A percentile compares a stretch with the other conserved stretches of the same genome.
Conservation (phyloP, 805 yeast species). For the Metschnikowia colocasiae region DNA sequence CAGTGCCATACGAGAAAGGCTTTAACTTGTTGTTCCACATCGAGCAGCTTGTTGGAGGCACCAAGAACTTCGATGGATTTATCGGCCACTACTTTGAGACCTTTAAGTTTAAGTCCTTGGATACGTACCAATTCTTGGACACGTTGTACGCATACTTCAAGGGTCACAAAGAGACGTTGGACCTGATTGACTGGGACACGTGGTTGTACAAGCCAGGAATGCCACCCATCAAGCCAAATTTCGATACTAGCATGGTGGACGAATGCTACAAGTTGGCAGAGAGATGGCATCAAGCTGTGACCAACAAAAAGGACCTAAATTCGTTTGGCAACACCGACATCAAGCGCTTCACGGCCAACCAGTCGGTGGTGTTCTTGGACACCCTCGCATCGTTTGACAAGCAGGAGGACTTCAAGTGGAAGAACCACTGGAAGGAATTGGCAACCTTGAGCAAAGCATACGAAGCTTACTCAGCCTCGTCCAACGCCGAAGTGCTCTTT, state of each 20-base stretch:
- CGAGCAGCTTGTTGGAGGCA: constrained; percentile 67
- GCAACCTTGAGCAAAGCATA: constrained; percentile 32
- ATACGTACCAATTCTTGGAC: constrained; percentile 77
- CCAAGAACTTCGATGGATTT: constrained; percentile 67
- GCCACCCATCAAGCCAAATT: constrained; percentile 77
- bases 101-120: constrained; percentile 68
- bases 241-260: constrained; percentile 76
- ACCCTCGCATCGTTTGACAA: constrained; percentile 52
- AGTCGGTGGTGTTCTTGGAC: constrained; percentile 76
- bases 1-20: constrained; percentile 91
- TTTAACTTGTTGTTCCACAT: constrained; percentile 71
- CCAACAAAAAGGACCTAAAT: constrained; percentile 15
- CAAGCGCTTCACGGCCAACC: constrained; percentile 62
- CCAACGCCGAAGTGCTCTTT: constrained; percentile 77
- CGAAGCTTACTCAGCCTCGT: constrained; percentile 44
- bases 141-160: constrained; percentile 63
- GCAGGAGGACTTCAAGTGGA: constrained; percentile 36
- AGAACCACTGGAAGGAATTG: constrained; percentile 31
- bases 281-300: constrained; percentile 53
- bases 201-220: constrained; percentile 83
- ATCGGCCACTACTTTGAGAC: constrained; percentile 71
- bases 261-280: constrained; percentile 63
- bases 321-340: constrained; percentile 51
- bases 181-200: constrained; percentile 75
- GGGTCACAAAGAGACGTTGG: constrained; percentile 49